phyloP scores from a whole-genome alignment of 2,329 filamentous ascomycete species.

The Calonectria naviculata region DNA sequence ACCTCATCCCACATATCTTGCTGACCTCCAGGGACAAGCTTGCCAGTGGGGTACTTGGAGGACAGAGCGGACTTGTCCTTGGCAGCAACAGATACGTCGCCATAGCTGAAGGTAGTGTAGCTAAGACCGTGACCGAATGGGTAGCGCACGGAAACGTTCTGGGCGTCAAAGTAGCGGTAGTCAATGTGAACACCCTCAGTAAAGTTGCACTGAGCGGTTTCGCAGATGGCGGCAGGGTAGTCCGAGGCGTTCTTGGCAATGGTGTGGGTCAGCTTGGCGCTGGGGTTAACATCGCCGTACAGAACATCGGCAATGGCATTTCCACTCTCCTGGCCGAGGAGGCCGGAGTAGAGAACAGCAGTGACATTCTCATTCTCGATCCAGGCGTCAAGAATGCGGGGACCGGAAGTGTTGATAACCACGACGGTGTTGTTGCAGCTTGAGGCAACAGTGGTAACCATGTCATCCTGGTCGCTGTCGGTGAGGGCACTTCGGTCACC shows the following conservation, averaged over 20 bases:
- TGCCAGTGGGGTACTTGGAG: slow-evolving; percentile 49
- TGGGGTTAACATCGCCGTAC: slow-evolving; percentile 7
- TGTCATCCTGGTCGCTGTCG: slow-evolving; percentile 68
- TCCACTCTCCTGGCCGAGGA: slow-evolving; percentile 72
- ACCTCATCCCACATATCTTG: slow-evolving; percentile 60
- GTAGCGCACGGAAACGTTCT: slow-evolving; percentile 60
- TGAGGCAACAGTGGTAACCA: slow-evolving; percentile 67
- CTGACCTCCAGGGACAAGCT: slow-evolving; percentile 56
- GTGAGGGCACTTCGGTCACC: slow-evolving; percentile 72
- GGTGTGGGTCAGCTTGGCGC: background rate
- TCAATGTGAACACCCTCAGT: slow-evolving; percentile 63
- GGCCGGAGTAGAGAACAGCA: slow-evolving; percentile 73
- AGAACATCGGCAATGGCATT: slow-evolving; percentile 6
- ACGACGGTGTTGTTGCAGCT: slow-evolving; percentile 62
- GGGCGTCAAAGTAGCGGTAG: slow-evolving; percentile 65
- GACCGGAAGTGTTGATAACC: slow-evolving; percentile 74
- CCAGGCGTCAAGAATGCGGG: slow-evolving; percentile 68
- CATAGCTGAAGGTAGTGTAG: slow-evolving; percentile 66
- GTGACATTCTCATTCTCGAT: slow-evolving; percentile 56
- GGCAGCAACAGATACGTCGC: slow-evolving; percentile 51
- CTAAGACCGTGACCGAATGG: slow-evolving; percentile 68
- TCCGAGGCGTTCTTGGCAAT: slow-evolving; percentile 2
- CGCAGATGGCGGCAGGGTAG: background rate
- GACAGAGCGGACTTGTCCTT: slow-evolving; percentile 32
- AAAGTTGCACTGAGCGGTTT: slow-evolving; percentile 56